These are phyloP conservation scores for Mycena chlorophos DNA, from an alignment of 768 basidiomycete species.

Conservation along the genomic window DNA sequence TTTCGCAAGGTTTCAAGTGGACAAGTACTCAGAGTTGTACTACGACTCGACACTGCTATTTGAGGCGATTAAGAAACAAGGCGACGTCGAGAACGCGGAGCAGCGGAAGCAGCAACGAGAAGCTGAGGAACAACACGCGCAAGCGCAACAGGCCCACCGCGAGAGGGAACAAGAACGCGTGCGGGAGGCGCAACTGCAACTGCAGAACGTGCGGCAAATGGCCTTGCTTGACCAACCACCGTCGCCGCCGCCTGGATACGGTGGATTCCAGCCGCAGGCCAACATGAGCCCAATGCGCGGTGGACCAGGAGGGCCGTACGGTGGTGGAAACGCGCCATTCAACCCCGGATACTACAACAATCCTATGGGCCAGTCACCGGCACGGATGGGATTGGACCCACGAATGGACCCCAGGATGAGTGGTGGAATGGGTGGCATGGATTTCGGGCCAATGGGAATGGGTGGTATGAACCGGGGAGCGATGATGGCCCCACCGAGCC, in stretches of 20 bases:
- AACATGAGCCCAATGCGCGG: constrained; percentile 24
- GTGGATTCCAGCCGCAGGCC: constrained; percentile 29
- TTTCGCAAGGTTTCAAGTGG: constrained; percentile 66
- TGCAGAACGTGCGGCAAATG: constrained; percentile 25
- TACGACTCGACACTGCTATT: constrained; percentile 67
- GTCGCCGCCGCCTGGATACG: constrained; percentile 26
- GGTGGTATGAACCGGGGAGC: constrained; percentile 15
- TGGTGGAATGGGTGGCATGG: constrained; percentile 27
- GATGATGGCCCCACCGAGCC: constrained; percentile 19
- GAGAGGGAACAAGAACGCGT: constrained; percentile 22
- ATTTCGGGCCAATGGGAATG: constrained; percentile 36
- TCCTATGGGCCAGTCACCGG: constrained; percentile 28
- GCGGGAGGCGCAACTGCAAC: constrained; percentile 19
- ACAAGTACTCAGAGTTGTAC: constrained; percentile 69
- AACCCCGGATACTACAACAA: constrained; percentile 35
- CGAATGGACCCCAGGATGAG: constrained; percentile 20
- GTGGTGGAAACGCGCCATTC: constrained; percentile 32
- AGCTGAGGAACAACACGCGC: constrained; percentile 28
- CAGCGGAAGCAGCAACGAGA: constrained; percentile 37
- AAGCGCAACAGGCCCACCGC: constrained; percentile 27
- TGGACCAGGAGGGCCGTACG: constrained; percentile 7
- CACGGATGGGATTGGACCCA: constrained; percentile 21
- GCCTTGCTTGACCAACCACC: constrained; percentile 23
- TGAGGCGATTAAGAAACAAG: constrained; percentile 50
- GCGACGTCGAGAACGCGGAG: constrained; percentile 43